Conservation (phyloP, 768 basidiomycete species). For the Tulasnella calospora region DNA sequence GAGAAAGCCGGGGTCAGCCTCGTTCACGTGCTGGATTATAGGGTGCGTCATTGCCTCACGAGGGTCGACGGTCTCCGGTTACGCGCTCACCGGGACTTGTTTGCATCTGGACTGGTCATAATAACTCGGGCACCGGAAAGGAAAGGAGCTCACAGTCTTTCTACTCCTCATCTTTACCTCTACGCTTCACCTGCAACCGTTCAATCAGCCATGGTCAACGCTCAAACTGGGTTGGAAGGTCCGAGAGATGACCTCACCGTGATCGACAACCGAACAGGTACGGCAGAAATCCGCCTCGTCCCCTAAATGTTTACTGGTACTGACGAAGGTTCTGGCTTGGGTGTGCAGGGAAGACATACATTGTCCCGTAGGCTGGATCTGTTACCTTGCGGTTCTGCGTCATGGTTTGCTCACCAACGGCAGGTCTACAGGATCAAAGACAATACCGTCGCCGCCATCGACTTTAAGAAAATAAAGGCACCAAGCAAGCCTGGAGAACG, state of each 20-base stretch:
- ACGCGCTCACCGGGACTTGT: slow-evolving; percentile 4
- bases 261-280: slow-evolving; percentile 28
- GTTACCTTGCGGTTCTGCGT: neutral
- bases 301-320: neutral
- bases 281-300: neutral
- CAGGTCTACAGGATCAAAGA: slow-evolving; percentile 56
- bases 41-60: neutral
- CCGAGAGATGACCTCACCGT: slow-evolving; percentile 26
- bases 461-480: slow-evolving; percentile 73
- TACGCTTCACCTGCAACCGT: neutral
- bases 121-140: neutral
- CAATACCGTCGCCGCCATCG: slow-evolving; percentile 73
- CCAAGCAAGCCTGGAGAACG: slow-evolving; percentile 54
- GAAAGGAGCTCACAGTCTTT: neutral
- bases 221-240: slow-evolving; percentile 7
- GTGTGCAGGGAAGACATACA: slow-evolving; percentile 23
- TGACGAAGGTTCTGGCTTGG: neutral
- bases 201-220: neutral
- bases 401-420: neutral
- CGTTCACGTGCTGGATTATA: slow-evolving; percentile 1
- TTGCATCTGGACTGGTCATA: neutral
- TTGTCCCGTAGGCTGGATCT: slow-evolving; percentile 24
- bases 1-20: neutral
- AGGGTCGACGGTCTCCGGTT: slow-evolving; percentile 7
- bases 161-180: neutral